Conservation (phyloP, 1,139 yeast species). For the Pichia sp. region DNA sequence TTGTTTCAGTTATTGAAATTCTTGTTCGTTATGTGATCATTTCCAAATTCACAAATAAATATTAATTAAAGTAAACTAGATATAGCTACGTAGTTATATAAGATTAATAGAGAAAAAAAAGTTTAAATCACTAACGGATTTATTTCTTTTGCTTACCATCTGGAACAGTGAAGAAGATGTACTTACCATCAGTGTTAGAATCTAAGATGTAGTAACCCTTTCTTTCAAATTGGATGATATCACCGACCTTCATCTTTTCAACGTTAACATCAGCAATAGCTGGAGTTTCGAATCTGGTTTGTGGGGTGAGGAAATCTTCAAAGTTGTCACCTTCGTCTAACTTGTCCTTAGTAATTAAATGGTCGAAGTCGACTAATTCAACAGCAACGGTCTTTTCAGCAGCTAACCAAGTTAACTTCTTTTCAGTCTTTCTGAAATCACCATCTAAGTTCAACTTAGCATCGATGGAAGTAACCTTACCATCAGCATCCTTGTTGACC, state of each 20-base stretch:
- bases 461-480: conserved; percentile 58
- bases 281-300: conserved; percentile 78
- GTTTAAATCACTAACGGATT: not conserved
- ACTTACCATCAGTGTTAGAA: conserved; percentile 56
- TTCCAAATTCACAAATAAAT: conserved; percentile 11
- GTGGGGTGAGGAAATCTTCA: conserved; percentile 87
- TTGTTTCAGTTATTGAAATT: conserved; percentile 64
- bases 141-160: conserved; percentile 80
- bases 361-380: conserved; percentile 90
- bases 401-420: conserved; percentile 96
- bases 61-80: not conserved
- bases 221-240: conserved; percentile 92
- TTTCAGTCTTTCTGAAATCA: conserved; percentile 95
- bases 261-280: conserved; percentile 86
- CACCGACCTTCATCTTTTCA: conserved; percentile 74
- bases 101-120: too few relatives aligned
- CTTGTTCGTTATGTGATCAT: conserved; percentile 54
- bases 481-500: conserved; percentile 55
- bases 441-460: conserved; percentile 92
- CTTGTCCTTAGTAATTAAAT: conserved; percentile 93
- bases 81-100: not conserved
- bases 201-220: conserved; percentile 95
- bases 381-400: conserved; percentile 68
- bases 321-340: conserved; percentile 93
- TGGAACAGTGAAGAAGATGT: conserved; percentile 89